These are phyloP conservation scores for Hura crepitans DNA, from an alignment of 441 rosid species.

Conservation along the genomic window DNA sequence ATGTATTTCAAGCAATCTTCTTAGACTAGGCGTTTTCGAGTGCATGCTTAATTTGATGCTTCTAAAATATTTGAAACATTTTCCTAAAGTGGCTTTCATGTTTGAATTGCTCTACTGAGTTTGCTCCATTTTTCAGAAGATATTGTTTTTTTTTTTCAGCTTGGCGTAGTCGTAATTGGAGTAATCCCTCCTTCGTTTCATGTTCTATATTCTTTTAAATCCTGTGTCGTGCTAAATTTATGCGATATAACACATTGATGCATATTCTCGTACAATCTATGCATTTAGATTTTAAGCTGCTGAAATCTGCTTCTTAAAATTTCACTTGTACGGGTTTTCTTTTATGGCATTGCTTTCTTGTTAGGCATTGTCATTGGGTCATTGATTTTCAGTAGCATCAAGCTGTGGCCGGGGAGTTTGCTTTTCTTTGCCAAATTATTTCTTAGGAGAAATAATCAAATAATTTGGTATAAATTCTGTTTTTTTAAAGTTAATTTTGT, in stretches of 20 bases:
- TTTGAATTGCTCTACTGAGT: neutral
- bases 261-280: neutral
- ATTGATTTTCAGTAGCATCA: no score
- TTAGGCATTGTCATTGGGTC: no score
- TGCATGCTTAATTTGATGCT: conserved; percentile 7
- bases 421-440: no score
- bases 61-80: no score
- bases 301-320: no score
- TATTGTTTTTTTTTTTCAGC: conserved; percentile 17
- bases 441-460: no score
- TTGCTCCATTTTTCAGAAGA: conserved; percentile 6
- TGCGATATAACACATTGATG: neutral
- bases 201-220: conserved; percentile 9
- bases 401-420: no score
- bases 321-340: no score
- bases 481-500: no score
- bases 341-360: no score
- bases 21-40: neutral
- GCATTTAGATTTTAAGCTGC: neutral
- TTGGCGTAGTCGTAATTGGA: neutral
- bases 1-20: conserved; percentile 68
- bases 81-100: no score
- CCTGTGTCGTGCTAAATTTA: neutral
- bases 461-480: no score
- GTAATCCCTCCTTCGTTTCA: neutral